A percentile compares a stretch with the other conserved stretches of the same genome.
phyloP scores from a whole-genome alignment of 768 basidiomycete genomes.

The Pholiota molesta region DNA sequence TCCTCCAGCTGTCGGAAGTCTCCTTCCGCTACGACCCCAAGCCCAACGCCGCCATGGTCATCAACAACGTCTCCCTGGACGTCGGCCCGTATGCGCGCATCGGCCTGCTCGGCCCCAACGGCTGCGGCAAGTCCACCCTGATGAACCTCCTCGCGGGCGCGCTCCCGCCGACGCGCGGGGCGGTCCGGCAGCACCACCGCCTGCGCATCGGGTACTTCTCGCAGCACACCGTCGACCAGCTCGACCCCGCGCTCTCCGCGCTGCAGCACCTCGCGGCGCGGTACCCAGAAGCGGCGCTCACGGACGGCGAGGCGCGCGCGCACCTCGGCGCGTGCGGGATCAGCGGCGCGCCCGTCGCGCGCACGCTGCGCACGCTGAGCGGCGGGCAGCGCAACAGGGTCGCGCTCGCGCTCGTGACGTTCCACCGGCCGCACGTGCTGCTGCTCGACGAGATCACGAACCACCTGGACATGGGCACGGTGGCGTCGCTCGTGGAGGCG shows the following conservation, averaged over 20 bases:
- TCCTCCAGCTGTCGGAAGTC: slow-evolving; percentile 35
- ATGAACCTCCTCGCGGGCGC: slow-evolving; percentile 48
- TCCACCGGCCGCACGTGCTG: slow-evolving; percentile 54
- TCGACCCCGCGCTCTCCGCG: slow-evolving; percentile 34
- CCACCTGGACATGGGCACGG: slow-evolving; percentile 68
- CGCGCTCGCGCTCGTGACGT: slow-evolving; percentile 58
- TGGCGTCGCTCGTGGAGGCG: slow-evolving; percentile 54
- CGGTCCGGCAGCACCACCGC: slow-evolving; percentile 53
- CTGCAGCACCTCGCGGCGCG: slow-evolving; percentile 30
- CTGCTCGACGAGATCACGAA: slow-evolving; percentile 67
- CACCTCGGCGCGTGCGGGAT: slow-evolving; percentile 46
- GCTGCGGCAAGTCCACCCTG: slow-evolving; percentile 60
- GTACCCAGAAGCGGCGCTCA: slow-evolving; percentile 28
- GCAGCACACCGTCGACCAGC: slow-evolving; percentile 62
- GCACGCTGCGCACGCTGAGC: slow-evolving; percentile 43
- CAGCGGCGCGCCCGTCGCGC: slow-evolving; percentile 44
- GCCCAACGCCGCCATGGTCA: slow-evolving; percentile 22
- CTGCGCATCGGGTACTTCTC: slow-evolving; percentile 62
- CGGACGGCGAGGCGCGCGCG: slow-evolving; percentile 33
- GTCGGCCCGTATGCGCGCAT: slow-evolving; percentile 31
- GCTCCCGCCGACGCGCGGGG: slow-evolving; percentile 47
- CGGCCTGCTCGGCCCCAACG: slow-evolving; percentile 42
- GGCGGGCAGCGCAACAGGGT: slow-evolving; percentile 65
- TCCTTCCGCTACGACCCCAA: slow-evolving; percentile 32
- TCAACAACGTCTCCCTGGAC: slow-evolving; percentile 33